Base-by-base conservation (phyloP, 805 yeast genomes). In the Middelhovenomyces tepae region DNA sequence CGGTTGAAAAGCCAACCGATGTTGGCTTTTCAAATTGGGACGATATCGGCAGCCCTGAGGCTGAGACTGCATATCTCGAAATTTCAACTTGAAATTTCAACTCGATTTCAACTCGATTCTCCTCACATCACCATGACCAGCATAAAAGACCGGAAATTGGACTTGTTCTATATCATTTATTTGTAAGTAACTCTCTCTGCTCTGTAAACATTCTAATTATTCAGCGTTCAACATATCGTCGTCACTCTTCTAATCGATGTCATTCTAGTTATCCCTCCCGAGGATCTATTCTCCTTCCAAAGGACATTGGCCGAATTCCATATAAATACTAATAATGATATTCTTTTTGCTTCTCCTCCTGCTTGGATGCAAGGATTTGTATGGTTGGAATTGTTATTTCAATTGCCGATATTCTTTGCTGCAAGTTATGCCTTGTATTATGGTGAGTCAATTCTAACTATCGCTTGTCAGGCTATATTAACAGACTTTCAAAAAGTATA, bases 371-470 rank as follows among this genome's bases (percentile, higher is more conserved):
- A 67, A 36, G 53, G 69, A 22, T 85, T 81, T 54, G 93, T 86
- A 1, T 55, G 67, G 44, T 51, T 84, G 36, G 98, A 89, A 54
- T 40, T 87, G 25, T 31, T 74, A 3, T 66, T 80, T 44, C 98
- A 89, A 58, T 52, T 82, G 32, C 98, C 98, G 1, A 62, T 82
- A 18, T 91, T 91, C 55, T 83, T 89, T 53, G 42, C 59, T 9
- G 73, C 68, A 8, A 64, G 66, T 1, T 45, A 42, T 27, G 49
- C 51, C 22, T 43, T 69, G 20, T 36, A 39, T 32, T 44, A 46
- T 20, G 58, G 64, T 56, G 55, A 42, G 60, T 45, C 8, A 24
- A 28, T 20, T 28, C 32, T 13, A 10, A 8, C 31, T 39, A n/a
- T n/a, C n/a, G n/a, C n/a, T n/a, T n/a, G 15, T 34, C 29, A 7